Base-by-base conservation (phyloP, 306 rosid genomes). In the Morella rubra region DNA sequence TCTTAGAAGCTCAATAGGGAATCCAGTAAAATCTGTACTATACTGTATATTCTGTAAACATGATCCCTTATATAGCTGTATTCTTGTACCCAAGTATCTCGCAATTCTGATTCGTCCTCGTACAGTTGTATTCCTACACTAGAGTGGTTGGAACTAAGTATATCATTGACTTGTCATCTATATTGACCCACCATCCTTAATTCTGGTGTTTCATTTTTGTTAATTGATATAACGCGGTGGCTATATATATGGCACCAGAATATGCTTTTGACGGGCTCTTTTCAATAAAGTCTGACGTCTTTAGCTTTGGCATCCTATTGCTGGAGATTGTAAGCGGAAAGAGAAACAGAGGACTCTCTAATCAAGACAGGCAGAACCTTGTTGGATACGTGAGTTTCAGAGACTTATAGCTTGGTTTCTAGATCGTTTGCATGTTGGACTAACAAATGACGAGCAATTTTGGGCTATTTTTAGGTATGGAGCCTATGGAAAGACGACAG, bases 321-420 rank as follows among this genome's bases (percentile, higher is more conserved):
- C 20, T 89, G 22, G 90, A 89, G 87, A 87, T 89, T 12, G 58
- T 90, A 69, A 76, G 84, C 14, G 82, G 94, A n/a, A 88, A 83
- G 69, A 90, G 54, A 86, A 84, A 40, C 24, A 81, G 76, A 76
- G 87, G 85, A 4, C 82, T 81, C 45, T 82, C 77, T 76, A 67
- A 72, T 60, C 65, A 45, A 51, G 55, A 81, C 7, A 59, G 13
- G 14, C 79, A 46, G 11, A 88, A 81, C 82, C 83, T 90, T 7
- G 80, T 84, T 7, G 79, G 83, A 47, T 73, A 90, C 69, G 95
- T 90, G 81, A 90, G 95, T 82, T 14, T 64, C 27, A 32, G 7
- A 71, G 13, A 19, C n/a, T 79, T 27, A 6, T 0, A 19, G 8
- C 9, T 5, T 55, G 5, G 12, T 60, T 16, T 20, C 52, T 20